These are phyloP conservation scores for Suhomyces yuchorum DNA, from an alignment of 1,139 yeast species.

Conservation along the genomic window DNA sequence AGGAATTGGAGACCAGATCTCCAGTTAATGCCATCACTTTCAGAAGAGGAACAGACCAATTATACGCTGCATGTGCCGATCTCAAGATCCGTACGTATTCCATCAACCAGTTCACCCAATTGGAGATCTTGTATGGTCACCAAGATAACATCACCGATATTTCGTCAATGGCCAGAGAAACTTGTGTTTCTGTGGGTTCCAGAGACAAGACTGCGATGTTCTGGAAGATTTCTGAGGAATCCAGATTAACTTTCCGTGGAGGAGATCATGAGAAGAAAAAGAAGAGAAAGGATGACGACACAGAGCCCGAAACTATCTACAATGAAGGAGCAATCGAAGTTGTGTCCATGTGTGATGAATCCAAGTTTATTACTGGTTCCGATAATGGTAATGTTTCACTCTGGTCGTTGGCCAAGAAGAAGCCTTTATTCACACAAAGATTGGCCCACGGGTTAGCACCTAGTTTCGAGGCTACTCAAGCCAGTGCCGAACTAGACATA, in stretches of 20 bases:
- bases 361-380: slow-evolving; percentile 90
- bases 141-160: slow-evolving; percentile 87
- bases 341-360: slow-evolving; percentile 88
- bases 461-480: slow-evolving; percentile 44
- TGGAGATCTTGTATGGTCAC: slow-evolving; percentile 92
- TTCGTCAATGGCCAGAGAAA: slow-evolving; percentile 76
- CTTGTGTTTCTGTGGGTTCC: slow-evolving; percentile 94
- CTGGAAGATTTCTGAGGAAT: slow-evolving; percentile 96
- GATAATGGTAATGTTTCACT: slow-evolving; percentile 87
- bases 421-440: slow-evolving; percentile 71
- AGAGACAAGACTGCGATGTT: slow-evolving; percentile 93
- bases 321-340: slow-evolving; percentile 91
- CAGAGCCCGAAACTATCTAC: slow-evolving; percentile 39
- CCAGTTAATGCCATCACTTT: slow-evolving; percentile 73
- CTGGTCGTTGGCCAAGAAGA: slow-evolving; percentile 91
- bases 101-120: slow-evolving; percentile 81
- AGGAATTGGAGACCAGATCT: slow-evolving; percentile 77
- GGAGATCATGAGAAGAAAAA: slow-evolving; percentile 63
- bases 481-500: slow-evolving; percentile 67
- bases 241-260: slow-evolving; percentile 90
- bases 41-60: slow-evolving; percentile 78
- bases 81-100: slow-evolving; percentile 86
- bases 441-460: slow-evolving; percentile 79
- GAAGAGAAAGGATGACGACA: slow-evolving; percentile 31
- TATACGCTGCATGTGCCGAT: slow-evolving; percentile 92